A percentile compares a stretch with the other conserved stretches of the same genome.
Conservation (phyloP, 2,329 filamentous ascomycete species). For the Daldinia sp. region DNA sequence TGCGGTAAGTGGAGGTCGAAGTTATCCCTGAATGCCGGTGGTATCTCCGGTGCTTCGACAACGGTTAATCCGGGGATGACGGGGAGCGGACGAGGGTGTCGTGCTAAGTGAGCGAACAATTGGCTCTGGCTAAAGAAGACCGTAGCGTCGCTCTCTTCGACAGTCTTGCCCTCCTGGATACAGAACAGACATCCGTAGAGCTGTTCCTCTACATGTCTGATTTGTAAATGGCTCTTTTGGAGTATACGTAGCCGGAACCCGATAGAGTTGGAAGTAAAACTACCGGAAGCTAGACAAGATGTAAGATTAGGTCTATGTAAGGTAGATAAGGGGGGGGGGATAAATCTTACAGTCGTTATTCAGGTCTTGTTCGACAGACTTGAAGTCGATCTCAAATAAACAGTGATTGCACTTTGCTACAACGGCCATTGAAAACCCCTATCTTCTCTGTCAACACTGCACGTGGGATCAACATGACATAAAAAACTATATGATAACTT, state of each 20-base stretch:
- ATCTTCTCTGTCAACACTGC: slow-evolving; percentile 6
- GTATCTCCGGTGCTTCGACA: slow-evolving; percentile 59
- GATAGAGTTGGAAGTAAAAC: slow-evolving; percentile 60
- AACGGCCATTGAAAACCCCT: slow-evolving; percentile 59
- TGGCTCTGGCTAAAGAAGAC: slow-evolving; percentile 67
- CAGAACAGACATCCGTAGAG: slow-evolving; percentile 69
- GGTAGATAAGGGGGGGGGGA: background rate
- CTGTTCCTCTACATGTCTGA: slow-evolving; percentile 64
- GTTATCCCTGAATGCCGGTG: slow-evolving; percentile 59
- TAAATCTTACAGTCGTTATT: slow-evolving; percentile 59
- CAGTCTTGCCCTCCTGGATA: slow-evolving; percentile 61
- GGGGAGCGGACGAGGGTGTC: slow-evolving; percentile 66
- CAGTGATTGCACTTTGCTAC: slow-evolving; percentile 67
- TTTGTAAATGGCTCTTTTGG: slow-evolving; percentile 66
- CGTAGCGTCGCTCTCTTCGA: slow-evolving; percentile 67
- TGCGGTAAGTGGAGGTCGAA: slow-evolving; percentile 65
- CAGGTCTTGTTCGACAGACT: slow-evolving; percentile 64
- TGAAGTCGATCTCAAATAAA: slow-evolving; percentile 66
- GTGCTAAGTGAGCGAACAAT: slow-evolving; percentile 65
- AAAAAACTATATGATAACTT: slow-evolving; percentile 37
- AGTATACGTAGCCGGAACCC: slow-evolving; percentile 67
- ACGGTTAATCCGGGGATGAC: slow-evolving; percentile 62
- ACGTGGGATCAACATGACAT: background rate
- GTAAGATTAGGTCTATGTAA: slow-evolving; percentile 22
- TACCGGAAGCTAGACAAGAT: slow-evolving; percentile 58